Base-by-base conservation (phyloP, 306 rosid species). In the Rubus idaeus region DNA sequence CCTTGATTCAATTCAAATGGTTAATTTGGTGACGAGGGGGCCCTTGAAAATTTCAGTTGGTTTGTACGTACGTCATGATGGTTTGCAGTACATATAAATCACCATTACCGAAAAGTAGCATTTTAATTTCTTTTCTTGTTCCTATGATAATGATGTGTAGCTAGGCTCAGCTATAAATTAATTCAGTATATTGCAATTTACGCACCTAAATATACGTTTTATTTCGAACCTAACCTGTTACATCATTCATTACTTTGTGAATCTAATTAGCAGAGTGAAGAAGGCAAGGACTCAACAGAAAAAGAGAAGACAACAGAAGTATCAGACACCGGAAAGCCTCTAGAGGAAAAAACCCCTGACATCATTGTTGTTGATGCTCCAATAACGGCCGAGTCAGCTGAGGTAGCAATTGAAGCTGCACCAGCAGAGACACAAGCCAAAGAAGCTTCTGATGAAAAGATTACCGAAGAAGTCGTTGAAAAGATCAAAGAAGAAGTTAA, bases 251-350 rank as follows among this genome's bases (percentile, higher is more conserved):
- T 30, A 30, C 17, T 58, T 58, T 5, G 14, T 58, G 65, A 23
- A 58, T 23, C 65, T 23, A 58, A 23, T 55, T 55, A 23, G 76
- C 68, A 73, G 68, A 73, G 4, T 13, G 68, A 42, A 56, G 17
- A 20, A 73, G 77, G 77, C 53, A 73, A 73, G 26, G 77, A 73
- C 5, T 4, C 21, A 16, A 56, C 55, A 41, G 68, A 72, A 55
- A 8, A 4, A 72, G 66, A 55, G 41, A 72, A 40, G 40, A 46
- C 62, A 23, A 5, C 45, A 37, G 50, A 71, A 55, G 50, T 18
- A 66, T 18, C 50, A 18, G 70, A 67, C 11, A 8, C 55, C 2
- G 44, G 14, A 17, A 45, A 60, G 58, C 45, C 69, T 4, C 11
- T 26, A n/a, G 58, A 58, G 30, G 77, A 42, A 74, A 30, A 26